phyloP scores from a whole-genome alignment of 2,329 filamentous ascomycete species.

The Phialocephala sp. region DNA sequence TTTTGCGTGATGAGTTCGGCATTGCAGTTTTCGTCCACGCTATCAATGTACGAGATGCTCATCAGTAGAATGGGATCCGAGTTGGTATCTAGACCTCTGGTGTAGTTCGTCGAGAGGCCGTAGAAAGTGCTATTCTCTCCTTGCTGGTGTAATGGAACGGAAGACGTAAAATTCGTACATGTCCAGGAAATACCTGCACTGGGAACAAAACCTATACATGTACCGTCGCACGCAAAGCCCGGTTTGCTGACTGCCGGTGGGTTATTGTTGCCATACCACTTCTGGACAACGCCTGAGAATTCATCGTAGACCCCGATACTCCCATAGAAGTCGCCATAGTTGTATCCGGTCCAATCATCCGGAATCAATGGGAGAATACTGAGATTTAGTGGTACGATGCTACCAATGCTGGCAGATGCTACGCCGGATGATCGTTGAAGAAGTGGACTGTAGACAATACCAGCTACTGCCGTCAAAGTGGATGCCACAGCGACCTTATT shows the following conservation, averaged over 20 bases:
- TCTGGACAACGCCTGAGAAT: constrained; percentile 1
- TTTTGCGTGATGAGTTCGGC: constrained; percentile 1
- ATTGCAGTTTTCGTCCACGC: constrained; percentile 1
- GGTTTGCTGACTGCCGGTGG: neutral
- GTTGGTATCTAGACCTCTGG: neutral
- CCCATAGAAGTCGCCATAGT: neutral
- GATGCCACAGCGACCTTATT: constrained; percentile 8
- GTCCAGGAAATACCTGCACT: neutral
- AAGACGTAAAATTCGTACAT: neutral
- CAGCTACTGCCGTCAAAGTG: neutral
- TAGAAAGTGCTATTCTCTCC: neutral
- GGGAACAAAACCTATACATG: constrained; percentile 1
- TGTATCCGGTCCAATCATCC: neutral
- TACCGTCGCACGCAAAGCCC: neutral
- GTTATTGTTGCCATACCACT: neutral
- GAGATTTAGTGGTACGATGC: neutral
- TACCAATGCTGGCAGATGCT: neutral
- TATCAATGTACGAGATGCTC: neutral
- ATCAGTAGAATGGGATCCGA: neutral
- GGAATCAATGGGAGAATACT: neutral
- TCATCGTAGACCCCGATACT: neutral
- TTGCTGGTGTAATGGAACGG: neutral
- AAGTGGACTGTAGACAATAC: constrained; percentile 6
- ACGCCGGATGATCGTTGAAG: constrained; percentile 2
- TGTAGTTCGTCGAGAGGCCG: neutral